Base-by-base conservation (phyloP, 768 basidiomycete genomes). In the Hericium alpestre region DNA sequence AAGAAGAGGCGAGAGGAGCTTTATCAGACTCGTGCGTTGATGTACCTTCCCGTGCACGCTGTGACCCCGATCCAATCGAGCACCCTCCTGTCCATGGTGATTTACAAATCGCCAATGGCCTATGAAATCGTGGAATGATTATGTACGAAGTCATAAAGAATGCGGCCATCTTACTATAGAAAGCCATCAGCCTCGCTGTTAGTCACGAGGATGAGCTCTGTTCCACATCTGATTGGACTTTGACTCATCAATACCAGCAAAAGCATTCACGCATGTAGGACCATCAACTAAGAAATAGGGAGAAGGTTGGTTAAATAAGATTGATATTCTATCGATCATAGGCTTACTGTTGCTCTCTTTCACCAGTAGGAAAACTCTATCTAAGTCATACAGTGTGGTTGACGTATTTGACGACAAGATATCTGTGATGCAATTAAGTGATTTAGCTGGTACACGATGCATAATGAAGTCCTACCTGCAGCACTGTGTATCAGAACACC, bases 41-140 rank as follows among this genome's bases (percentile, higher is more conserved):
- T 15, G 47, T 16, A 2, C 27, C 25, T 32, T 22, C 2, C 27
- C 37, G 38, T 52, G 59, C 3, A 62, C 41, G 5, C 54, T 54
- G 16, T 58, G 11, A 5, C 46, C 37, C 49, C 52, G 39, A n/a
- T 46, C n/a, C 22, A 62, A 40, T 3, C 59, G 56, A 7, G 59
- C 61, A 16, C 51, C 41, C 4, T 18, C 41, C 49, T 61, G 59
- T 15, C 61, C 61, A 8, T 62, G 61, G 49, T 49, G 54, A 37
- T 61, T 53, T 18, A 61, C 20, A 20, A 58, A 62, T 38, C 54
- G 55, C 56, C 56, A 60, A 50, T 62, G 56, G 22, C 50, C 61
- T 62, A 18, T n/a, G 39, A 25, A 4, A 2, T 25, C 5, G 25
- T 4, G 25, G 32, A 22, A 2, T 0, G 7, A 38, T 46, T 32